Conservation (phyloP, 306 rosid species). For the Vigna trinervia region DNA sequence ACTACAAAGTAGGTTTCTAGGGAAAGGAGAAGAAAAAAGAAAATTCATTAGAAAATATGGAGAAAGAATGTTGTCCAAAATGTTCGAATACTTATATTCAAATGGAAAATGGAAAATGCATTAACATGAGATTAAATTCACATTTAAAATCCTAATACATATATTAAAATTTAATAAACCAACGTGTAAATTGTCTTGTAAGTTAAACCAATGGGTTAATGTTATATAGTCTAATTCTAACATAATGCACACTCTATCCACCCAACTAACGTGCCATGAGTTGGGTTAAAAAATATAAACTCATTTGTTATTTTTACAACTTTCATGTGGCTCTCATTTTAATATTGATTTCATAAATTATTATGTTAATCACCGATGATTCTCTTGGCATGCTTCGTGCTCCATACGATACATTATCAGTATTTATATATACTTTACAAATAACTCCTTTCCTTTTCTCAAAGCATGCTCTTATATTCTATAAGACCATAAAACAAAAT, state of each 20-base stretch:
- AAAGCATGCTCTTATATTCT: neutral
- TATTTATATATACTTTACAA: neutral
- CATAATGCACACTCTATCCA: neutral
- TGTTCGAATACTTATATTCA: too few species aligned
- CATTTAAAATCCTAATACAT: too few species aligned
- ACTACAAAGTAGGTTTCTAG: too few species aligned
- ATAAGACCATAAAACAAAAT: neutral
- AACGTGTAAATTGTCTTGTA: too few species aligned
- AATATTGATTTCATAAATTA: neutral
- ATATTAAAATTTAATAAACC: too few species aligned
- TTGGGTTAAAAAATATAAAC: neutral
- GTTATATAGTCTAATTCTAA: neutral
- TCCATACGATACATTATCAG: neutral
- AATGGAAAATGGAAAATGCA: too few species aligned
- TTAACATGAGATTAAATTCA: too few species aligned
- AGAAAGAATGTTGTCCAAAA: too few species aligned
- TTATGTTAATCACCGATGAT: neutral
- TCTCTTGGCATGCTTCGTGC: constrained; percentile 4
- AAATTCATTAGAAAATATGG: too few species aligned
- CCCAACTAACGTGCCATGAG: neutral
- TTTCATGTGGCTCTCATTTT: neutral
- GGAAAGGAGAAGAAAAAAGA: too few species aligned
- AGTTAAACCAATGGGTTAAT: too few species aligned
- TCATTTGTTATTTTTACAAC: neutral
- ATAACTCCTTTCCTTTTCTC: constrained; percentile 3